Evolutionary conservation across 306 rosid genomes (phyloP), one percentile per base, ranked within the genome.

Genomic region (Fragaria ananassa): DNA sequence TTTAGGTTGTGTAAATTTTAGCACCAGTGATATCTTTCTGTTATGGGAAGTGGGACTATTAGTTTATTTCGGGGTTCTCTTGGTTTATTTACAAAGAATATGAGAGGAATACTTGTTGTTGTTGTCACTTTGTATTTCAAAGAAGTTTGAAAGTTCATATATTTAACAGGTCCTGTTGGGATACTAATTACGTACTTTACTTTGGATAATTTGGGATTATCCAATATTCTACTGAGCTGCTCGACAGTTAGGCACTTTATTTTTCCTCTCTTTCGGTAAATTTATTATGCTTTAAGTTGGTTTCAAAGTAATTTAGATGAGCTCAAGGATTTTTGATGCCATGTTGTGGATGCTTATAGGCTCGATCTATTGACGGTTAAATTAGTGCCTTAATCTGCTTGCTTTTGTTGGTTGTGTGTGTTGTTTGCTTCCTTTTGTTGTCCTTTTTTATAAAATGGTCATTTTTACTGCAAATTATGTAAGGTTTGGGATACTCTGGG

Each of bases 241-340:
- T 37, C 41, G 41, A 37, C 7, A 37, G 41, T 37, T 7, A 37
- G 41, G 41, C 7, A 37, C 6, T 4, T 37, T 31, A 31, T 37
- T 6, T 37, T 37, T 6, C 41, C 41, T 45, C 11, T 45, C 10
- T 10, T 1, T 37, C 7, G 41, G 5, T 37, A 4, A 37, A 42
- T 42, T 51, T 78, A 64, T 31, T 68, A 71, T 74, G 19, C 69
- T 57, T 70, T 62, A 77, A 37, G 41, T 37, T 37, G 41, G 41
- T 37, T 37, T 37, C 3, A 8, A 5, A 6, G 41, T 37, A 5
- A 37, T 37, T 37, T 37, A 37, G 41, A 37, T 31, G 41, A 37
- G 41, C 41, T 37, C 41, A 37, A 74, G 75, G 83, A 35, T 46
- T 50, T 34, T 60, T 77, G 64, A 41, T 41, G 10, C 10, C 58